Conservation (phyloP, 2,329 filamentous ascomycete species). For the Sporothrix brasiliensis region DNA sequence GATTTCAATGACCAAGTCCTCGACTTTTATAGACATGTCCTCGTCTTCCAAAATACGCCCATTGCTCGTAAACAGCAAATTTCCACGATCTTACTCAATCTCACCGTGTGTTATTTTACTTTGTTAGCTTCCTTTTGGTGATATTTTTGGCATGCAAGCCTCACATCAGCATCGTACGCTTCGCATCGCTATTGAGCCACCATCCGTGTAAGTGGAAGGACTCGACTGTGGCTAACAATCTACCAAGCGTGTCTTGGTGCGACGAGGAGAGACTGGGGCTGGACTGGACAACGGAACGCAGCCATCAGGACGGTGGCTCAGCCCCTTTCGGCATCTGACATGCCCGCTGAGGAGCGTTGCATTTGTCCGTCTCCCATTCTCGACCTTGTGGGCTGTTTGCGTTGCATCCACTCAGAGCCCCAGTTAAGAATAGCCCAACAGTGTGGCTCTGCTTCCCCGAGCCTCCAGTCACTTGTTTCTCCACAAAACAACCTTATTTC, state of each 20-base stretch:
- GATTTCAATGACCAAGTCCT: slow-evolving; percentile 15
- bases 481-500: slow-evolving; percentile 25
- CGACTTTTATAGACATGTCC: slow-evolving; percentile 29
- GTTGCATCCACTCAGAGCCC: neutral
- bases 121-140: neutral
- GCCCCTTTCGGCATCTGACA: slow-evolving; percentile 22
- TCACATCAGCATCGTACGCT: neutral
- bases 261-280: too few species aligned
- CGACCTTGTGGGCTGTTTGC: neutral
- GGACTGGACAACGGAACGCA: neutral
- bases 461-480: slow-evolving; percentile 3
- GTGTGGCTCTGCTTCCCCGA: neutral
- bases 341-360: neutral
- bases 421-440: neutral
- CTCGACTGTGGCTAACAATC: neutral
- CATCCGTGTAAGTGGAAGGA: slow-evolving; percentile 15
- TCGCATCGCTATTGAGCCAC: slow-evolving; percentile 2
- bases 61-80: neutral
- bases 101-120: neutral
- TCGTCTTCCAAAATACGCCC: neutral
- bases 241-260: neutral
- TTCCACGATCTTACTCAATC: slow-evolving; percentile 22
- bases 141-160: slow-evolving; percentile 19
- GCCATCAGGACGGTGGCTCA: slow-evolving; percentile 14
- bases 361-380: too few species aligned